A percentile compares a stretch with the other conserved stretches of the same genome.
Conservation (phyloP, 163 green algal genomes). For the Scenedesmus sp. region DNA sequence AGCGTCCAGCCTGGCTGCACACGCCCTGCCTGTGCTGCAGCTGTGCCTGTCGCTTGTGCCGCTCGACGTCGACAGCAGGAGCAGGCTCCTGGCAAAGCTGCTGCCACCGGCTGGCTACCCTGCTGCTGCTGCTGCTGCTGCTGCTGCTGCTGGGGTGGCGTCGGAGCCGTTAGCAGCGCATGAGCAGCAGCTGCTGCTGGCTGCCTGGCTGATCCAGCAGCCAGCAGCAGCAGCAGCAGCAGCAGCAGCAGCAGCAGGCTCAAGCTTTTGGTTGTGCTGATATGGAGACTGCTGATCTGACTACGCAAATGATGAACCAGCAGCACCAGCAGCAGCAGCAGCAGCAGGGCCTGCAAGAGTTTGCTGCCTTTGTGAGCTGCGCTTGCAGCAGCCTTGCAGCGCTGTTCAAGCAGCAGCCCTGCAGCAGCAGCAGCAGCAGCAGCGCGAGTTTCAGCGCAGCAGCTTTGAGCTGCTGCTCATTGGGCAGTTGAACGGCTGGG, state of each 20-base stretch:
- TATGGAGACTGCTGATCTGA: not conserved
- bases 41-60: not conserved
- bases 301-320: too few relatives aligned
- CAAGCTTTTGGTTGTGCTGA: not conserved
- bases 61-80: not conserved
- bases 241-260: conserved; percentile 37
- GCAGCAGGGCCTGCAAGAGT: conserved; percentile 34
- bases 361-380: not conserved
- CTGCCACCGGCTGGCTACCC: conserved; percentile 45
- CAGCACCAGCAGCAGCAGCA: conserved; percentile 25
- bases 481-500: conserved; percentile 36
- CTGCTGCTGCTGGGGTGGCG: not conserved
- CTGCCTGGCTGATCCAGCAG: conserved; percentile 33
- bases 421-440: conserved; percentile 40
- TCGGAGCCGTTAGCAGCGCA: not conserved
- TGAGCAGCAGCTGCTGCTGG: conserved; percentile 39
- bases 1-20: not conserved
- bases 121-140: conserved; percentile 30
- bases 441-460: not conserved
- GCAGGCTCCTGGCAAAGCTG: conserved; percentile 53
- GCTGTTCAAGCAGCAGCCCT: conserved; percentile 4
- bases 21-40: conserved; percentile 55
- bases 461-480: conserved; percentile 10
- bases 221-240: conserved; percentile 41
- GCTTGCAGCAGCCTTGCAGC: conserved; percentile 32